Evolutionary conservation across 106 monocot species (phyloP).

Genomic region (Dioscorea alata): DNA sequence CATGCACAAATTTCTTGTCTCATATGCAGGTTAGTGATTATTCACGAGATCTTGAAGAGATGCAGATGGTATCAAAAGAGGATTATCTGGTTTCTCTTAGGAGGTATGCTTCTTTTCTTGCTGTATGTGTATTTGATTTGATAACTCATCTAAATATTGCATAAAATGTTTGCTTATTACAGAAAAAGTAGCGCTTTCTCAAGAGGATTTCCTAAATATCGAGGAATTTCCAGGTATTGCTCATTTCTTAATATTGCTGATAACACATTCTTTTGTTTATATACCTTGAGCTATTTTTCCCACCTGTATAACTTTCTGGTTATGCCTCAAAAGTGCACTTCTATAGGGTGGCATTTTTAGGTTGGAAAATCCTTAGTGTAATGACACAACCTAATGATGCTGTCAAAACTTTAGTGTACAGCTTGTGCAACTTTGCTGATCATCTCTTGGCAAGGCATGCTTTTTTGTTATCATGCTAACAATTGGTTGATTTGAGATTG

Average conservation of each 20-base stretch:
- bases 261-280: too few species aligned
- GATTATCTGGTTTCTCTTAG: constrained; percentile 96
- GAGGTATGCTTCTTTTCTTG: constrained; percentile 49
- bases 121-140: constrained; percentile 2
- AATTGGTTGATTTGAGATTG: too few species aligned
- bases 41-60: constrained; percentile 97
- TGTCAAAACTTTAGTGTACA: too few species aligned
- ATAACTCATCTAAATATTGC: not conserved
- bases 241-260: not conserved
- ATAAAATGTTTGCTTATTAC: constrained; percentile 17
- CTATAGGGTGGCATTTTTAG: too few species aligned
- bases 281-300: too few species aligned
- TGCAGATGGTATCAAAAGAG: constrained; percentile 93
- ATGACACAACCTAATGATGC: too few species aligned
- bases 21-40: constrained; percentile 81
- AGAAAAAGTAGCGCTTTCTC: constrained; percentile 99
- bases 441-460: too few species aligned
- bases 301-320: too few species aligned
- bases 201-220: constrained; percentile 89
- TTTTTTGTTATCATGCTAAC: too few species aligned
- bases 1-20: not conserved
- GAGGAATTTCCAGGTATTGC: constrained; percentile 62
- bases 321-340: too few species aligned
- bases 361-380: too few species aligned
- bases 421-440: too few species aligned